Evolutionary conservation across 345 rosid genomes (phyloP), one percentile per base, ranked within the genome.

Genomic region (Boechera divaricarpa): DNA sequence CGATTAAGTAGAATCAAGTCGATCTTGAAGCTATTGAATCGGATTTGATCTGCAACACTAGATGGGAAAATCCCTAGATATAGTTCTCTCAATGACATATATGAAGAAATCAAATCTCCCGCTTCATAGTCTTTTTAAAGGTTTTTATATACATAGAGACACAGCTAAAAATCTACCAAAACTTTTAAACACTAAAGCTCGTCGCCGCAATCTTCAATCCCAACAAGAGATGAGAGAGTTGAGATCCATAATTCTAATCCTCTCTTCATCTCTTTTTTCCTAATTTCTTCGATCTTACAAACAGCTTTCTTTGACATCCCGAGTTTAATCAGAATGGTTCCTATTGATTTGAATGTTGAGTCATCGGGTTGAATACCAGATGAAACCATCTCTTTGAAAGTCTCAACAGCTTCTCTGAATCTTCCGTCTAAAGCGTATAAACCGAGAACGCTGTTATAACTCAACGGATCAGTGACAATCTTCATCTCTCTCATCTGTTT

Each of bases 351-450:
- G 74, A 87, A 89, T 2, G 92, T 90, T 8, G 55, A 79, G 51
- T 88, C 89, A 68, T 87, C 88, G 0, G 97, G 90, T 45, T 56
- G 82, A 58, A 83, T 61, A 11, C 72, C 76, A n/a, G 88, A 89
- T 53, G 72, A 72, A 47, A 89, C 66, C 99, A 95, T 88, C 79
- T 90, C 90, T 82, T 77, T 85, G 63, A 90, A 95, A 48, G 79
- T 83, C 80, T 55, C 83, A 1, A 84, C 73, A 7, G 88, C 90
- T 42, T 87, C 98, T 79, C 69, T 86, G 69, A 84, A 86, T 70
- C 94, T 89, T 18, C 95, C 92, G 57, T 95, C 94, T 73, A 87
- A 49, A 35, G 91, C 87, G 29, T 77, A 87, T 83, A 95, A 71
- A 39, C 90, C 87, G 0, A 88, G 79, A 74, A 92, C 83, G 6